Conservation (phyloP, 495 filamentous ascomycete genomes). For the Penicillium verhagenii region DNA sequence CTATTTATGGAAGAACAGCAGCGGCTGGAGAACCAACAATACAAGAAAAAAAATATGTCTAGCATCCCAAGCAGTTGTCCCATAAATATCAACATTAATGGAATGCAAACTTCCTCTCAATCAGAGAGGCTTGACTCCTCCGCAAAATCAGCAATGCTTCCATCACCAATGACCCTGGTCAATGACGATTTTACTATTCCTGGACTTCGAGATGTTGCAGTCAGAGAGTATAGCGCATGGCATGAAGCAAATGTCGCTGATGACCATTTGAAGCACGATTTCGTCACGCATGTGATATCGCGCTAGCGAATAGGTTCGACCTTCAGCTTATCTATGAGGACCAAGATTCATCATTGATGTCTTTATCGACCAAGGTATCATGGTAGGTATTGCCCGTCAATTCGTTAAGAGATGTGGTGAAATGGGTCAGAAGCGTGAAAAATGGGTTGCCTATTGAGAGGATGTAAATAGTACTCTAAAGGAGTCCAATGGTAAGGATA, state of each 20-base stretch:
- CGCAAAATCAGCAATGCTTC: neutral
- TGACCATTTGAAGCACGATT: slow-evolving; percentile 14
- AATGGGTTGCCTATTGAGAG: neutral
- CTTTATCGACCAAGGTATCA: slow-evolving; percentile 14
- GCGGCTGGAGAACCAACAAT: slow-evolving; percentile 14
- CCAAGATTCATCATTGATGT: slow-evolving; percentile 24
- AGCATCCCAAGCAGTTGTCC: too few species aligned
- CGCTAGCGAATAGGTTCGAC: slow-evolving; percentile 17
- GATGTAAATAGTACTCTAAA: neutral
- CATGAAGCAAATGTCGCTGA: slow-evolving; percentile 17
- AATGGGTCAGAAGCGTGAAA: slow-evolving; percentile 18
- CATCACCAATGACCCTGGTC: neutral
- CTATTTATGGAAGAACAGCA: slow-evolving; percentile 30
- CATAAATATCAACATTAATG: slow-evolving; percentile 15
- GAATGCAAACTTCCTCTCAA: too few species aligned
- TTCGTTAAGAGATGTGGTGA: slow-evolving; percentile 17
- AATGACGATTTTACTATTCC: slow-evolving; percentile 6
- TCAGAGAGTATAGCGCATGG: slow-evolving; percentile 22
- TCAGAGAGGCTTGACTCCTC: neutral
- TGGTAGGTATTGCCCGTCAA: slow-evolving; percentile 15
- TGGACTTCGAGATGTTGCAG: slow-evolving; percentile 13
- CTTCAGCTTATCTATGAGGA: slow-evolving; percentile 22
- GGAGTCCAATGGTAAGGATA: neutral
- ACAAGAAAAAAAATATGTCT: too few species aligned
- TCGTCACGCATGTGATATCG: slow-evolving; percentile 16